These are phyloP conservation scores for Microthlaspi erraticum DNA, from an alignment of 345 rosid species.

Conservation along the genomic window DNA sequence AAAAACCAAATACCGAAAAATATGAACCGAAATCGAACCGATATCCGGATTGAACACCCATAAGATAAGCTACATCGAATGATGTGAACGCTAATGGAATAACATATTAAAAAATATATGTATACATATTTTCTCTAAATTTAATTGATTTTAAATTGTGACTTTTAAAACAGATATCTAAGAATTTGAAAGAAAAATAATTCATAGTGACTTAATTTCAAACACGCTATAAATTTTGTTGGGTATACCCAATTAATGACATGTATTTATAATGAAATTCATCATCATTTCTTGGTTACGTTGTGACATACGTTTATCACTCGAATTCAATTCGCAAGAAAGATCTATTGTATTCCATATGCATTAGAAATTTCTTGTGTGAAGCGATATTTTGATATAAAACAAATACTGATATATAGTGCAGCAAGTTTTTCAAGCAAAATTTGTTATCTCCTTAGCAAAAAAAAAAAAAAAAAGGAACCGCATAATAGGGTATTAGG, in stretches of 20 bases:
- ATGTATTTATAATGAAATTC: not conserved
- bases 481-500: not conserved
- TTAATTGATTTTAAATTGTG: no score
- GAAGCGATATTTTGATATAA: no score
- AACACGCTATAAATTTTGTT: not conserved
- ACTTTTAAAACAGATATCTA: no score
- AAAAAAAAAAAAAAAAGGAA: not conserved
- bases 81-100: not conserved
- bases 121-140: no score
- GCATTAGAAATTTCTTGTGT: not conserved
- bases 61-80: slow-evolving; percentile 15
- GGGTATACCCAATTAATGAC: not conserved
- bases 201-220: not conserved
- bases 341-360: not conserved
- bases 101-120: not conserved
- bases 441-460: not conserved
- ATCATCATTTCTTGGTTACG: not conserved
- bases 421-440: no score
- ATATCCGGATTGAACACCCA: no score
- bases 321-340: not conserved
- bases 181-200: no score
- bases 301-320: not conserved
- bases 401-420: no score
- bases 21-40: no score
- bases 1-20: no score